Conservation (phyloP, 2,329 filamentous ascomycete species). For the Phyllachora maydis region DNA sequence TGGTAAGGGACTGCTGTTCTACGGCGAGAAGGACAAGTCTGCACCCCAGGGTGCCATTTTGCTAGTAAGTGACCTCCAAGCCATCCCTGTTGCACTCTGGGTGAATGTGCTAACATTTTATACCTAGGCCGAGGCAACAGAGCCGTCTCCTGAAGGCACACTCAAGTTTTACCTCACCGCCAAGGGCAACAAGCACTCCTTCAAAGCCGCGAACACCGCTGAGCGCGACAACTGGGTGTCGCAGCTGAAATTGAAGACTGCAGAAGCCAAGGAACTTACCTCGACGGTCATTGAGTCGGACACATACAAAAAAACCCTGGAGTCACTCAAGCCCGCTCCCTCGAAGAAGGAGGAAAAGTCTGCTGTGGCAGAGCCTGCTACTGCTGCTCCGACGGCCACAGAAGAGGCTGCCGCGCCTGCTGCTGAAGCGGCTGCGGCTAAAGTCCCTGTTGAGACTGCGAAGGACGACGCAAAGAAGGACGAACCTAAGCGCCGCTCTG, state of each 20-base stretch:
- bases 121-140: slow-evolving; percentile 34
- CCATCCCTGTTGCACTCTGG: not conserved
- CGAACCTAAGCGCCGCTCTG: slow-evolving; percentile 39
- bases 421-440: slow-evolving; percentile 9
- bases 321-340: slow-evolving; percentile 37
- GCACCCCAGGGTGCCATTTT: slow-evolving; percentile 66
- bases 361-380: slow-evolving; percentile 14
- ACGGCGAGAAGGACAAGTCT: slow-evolving; percentile 76
- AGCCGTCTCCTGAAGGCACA: slow-evolving; percentile 54
- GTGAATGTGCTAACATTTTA: slow-evolving; percentile 9
- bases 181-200: slow-evolving; percentile 78
- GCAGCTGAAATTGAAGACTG: slow-evolving; percentile 62
- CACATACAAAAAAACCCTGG: slow-evolving; percentile 70
- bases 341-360: slow-evolving; percentile 23
- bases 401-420: slow-evolving; percentile 14
- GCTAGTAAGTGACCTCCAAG: slow-evolving; percentile 38
- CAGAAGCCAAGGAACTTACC: slow-evolving; percentile 67
- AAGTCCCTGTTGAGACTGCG: slow-evolving; percentile 10
- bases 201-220: slow-evolving; percentile 55
- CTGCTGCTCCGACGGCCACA: slow-evolving; percentile 14
- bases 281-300: slow-evolving; percentile 57
- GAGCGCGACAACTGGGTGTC: slow-evolving; percentile 89
- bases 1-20: slow-evolving; percentile 87
- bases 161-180: slow-evolving; percentile 74
- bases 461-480: slow-evolving; percentile 28